These are phyloP conservation scores for Alternaria sp. DNA, from an alignment of 2,329 filamentous ascomycete genomes.

Conservation along the genomic window DNA sequence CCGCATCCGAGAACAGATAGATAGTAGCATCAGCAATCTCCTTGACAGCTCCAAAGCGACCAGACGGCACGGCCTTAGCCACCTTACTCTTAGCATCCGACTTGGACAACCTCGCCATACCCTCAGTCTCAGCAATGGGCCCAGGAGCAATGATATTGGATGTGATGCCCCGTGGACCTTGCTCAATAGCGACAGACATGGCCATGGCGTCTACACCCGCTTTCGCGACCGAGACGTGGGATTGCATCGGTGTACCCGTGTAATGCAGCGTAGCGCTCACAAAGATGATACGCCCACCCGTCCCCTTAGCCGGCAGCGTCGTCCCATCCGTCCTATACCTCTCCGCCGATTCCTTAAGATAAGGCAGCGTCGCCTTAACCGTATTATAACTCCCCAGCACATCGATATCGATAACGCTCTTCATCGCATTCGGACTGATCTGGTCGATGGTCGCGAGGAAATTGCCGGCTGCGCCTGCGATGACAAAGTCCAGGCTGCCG, in stretches of 20 bases:
- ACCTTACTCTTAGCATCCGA: conserved; percentile 37
- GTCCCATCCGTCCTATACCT: conserved; percentile 67
- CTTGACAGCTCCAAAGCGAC: conserved; percentile 77
- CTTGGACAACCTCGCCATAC: conserved; percentile 54
- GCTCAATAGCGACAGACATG: conserved; percentile 81
- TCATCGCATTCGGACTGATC: conserved; percentile 88
- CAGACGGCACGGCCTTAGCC: conserved; percentile 66
- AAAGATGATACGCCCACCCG: conserved; percentile 85
- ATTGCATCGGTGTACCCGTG: conserved; percentile 81
- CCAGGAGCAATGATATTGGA: conserved; percentile 91
- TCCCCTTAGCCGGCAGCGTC: conserved; percentile 54
- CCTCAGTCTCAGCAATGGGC: conserved; percentile 82
- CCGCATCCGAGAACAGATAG: conserved; percentile 84
- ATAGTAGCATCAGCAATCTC: conserved; percentile 94
- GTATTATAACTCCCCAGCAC: conserved; percentile 94
- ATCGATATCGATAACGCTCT: conserved; percentile 94
- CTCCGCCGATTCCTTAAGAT: conserved; percentile 76
- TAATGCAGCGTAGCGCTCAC: conserved; percentile 93
- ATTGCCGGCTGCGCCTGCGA: conserved; percentile 94
- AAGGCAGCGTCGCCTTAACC: conserved; percentile 85
- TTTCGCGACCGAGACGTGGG: conserved; percentile 91
- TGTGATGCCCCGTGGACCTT: conserved; percentile 84
- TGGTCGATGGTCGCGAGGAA: conserved; percentile 86
- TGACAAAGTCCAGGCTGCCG: conserved; percentile 88
- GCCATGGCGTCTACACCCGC: conserved; percentile 87